These are phyloP conservation scores for Cyclotella baltica DNA, from an alignment of 108 stramenopile genomes.

Conservation along the genomic window DNA sequence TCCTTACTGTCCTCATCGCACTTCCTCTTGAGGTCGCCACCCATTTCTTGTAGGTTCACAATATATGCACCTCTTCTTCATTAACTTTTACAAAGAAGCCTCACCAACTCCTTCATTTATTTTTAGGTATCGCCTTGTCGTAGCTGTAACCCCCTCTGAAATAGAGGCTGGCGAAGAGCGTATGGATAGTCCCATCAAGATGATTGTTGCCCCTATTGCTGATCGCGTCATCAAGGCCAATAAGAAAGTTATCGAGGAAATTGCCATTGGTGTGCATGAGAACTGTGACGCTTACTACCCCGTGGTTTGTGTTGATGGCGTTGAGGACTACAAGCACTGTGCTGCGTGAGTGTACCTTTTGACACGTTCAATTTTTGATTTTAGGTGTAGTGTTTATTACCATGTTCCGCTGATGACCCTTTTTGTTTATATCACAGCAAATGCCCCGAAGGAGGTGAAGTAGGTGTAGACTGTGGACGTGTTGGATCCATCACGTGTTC, in stretches of 20 bases:
- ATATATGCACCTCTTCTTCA: too few species aligned
- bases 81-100: too few species aligned
- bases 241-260: conserved; percentile 78
- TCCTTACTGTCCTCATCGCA: conserved; percentile 75
- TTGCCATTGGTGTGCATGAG: conserved; percentile 62
- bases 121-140: conserved; percentile 61
- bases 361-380: too few species aligned
- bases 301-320: conserved; percentile 54
- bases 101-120: too few species aligned
- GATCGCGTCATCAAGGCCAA: conserved; percentile 77
- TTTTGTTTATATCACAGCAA: too few species aligned
- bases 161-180: conserved; percentile 58
- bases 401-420: too few species aligned
- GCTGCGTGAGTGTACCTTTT: too few species aligned
- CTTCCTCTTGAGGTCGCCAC: conserved; percentile 82
- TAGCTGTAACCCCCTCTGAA: conserved; percentile 64
- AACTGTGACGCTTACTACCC: conserved; percentile 72
- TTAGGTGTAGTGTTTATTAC: too few species aligned
- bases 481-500: conserved; percentile 80
- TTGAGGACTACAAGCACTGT: conserved; percentile 63
- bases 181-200: conserved; percentile 84
- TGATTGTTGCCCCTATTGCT: conserved; percentile 69
- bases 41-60: conserved; percentile 67
- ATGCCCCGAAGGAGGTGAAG: conserved; percentile 16
- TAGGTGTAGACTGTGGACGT: conserved; percentile 39